Conservation (phyloP, 805 yeast species). For the Starmerella tilneyi region DNA sequence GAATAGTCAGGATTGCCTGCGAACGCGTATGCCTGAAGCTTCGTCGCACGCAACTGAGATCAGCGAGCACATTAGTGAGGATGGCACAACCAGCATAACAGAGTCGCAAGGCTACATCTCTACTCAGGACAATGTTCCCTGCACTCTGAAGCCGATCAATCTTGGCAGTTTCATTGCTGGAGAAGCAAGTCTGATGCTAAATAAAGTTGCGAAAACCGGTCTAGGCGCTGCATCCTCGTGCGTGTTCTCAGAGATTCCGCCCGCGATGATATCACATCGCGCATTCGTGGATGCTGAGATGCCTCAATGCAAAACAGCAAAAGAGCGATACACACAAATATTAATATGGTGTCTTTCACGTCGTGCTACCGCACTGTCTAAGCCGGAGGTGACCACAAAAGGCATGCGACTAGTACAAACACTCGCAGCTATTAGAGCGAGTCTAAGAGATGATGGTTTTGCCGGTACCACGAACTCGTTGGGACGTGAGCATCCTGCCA, state of each 20-base stretch:
- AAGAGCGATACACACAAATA: not conserved
- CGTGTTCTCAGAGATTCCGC: not conserved
- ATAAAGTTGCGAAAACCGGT: not conserved
- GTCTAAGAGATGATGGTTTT: not conserved
- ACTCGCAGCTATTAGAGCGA: not conserved
- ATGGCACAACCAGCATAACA: no score
- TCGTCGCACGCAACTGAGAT: no score
- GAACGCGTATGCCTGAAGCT: no score
- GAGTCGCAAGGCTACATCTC: no score
- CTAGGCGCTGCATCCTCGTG: not conserved
- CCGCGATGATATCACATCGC: not conserved
- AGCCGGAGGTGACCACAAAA: not conserved
- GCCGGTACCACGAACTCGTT: no score
- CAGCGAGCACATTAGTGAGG: no score
- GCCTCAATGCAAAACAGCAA: not conserved
- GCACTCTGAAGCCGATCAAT: no score
- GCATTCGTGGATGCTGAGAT: not conserved
- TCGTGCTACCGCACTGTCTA: not conserved
- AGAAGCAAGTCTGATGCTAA: not conserved
- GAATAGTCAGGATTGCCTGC: no score
- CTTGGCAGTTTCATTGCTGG: no score
- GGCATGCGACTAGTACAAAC: not conserved
- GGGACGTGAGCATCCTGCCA: not conserved
- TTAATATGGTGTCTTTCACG: slow-evolving; percentile 2
- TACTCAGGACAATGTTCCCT: no score